Evolutionary conservation across 2,329 filamentous ascomycete species (phyloP).

Genomic region (Aspergillus sp.): DNA sequence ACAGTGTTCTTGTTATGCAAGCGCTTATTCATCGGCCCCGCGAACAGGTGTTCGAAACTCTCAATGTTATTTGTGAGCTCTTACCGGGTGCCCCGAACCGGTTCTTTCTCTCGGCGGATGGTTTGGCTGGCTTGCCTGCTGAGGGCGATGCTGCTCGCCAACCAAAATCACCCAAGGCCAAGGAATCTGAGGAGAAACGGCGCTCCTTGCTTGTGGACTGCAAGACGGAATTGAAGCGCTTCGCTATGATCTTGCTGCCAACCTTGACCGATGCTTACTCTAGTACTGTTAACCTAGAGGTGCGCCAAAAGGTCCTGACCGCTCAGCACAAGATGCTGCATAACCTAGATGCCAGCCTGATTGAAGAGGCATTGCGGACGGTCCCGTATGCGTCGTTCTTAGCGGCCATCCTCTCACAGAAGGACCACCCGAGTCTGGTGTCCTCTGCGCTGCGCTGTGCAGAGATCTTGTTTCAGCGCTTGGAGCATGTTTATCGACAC

Average conservation of each 20-base stretch:
- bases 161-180: conserved; percentile 39
- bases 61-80: conserved; percentile 96
- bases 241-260: conserved; percentile 88
- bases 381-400: conserved; percentile 96
- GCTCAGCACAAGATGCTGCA: conserved; percentile 99
- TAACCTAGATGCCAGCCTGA: conserved; percentile 81
- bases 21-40: conserved; percentile 91
- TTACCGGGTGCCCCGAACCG: conserved; percentile 71
- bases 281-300: conserved; percentile 92
- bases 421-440: conserved; percentile 86
- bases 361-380: conserved; percentile 79
- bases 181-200: conserved; percentile 71
- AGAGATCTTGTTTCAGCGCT: conserved; percentile 78
- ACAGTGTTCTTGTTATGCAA: conserved; percentile 98
- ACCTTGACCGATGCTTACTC: conserved; percentile 96
- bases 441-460: conserved; percentile 85
- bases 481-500: conserved; percentile 87
- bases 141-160: conserved; percentile 47
- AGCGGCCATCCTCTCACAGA: conserved; percentile 90
- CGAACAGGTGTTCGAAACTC: conserved; percentile 94
- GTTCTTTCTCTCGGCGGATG: conserved; percentile 54
- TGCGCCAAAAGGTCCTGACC: conserved; percentile 90
- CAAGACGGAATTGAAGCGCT: conserved; percentile 82
- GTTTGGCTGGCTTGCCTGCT: conserved; percentile 48
- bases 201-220: conserved; percentile 80